Conservation (phyloP, 805 yeast genomes). For the Deakozyma indianensis region DNA sequence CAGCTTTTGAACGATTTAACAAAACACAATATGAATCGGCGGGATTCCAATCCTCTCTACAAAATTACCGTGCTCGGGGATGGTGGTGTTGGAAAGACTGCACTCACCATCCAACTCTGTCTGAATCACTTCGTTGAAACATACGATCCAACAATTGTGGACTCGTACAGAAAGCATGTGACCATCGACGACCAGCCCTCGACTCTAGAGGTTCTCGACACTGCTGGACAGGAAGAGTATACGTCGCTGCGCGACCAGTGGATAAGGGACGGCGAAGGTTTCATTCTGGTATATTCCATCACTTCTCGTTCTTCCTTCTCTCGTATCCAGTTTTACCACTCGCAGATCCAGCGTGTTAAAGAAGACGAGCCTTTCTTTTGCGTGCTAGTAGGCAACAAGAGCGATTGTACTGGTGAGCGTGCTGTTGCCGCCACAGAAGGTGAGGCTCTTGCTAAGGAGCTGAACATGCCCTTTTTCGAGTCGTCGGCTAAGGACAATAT, state of each 20-base stretch:
- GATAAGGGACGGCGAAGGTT: conserved; percentile 92
- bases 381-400: conserved; percentile 85
- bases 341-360: conserved; percentile 66
- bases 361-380: conserved; percentile 42
- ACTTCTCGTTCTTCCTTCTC: conserved; percentile 77
- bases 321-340: conserved; percentile 66
- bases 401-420: conserved; percentile 58
- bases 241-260: conserved; percentile 67
- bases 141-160: conserved; percentile 93
- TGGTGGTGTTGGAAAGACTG: conserved; percentile 98
- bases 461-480: conserved; percentile 63
- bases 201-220: conserved; percentile 73
- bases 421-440: conserved; percentile 77
- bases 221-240: conserved; percentile 86
- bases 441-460: conserved; percentile 52
- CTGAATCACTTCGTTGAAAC: conserved; percentile 94
- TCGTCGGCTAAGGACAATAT: conserved; percentile 87
- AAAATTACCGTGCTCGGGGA: conserved; percentile 96
- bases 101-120: conserved; percentile 68
- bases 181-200: conserved; percentile 66
- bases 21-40: not conserved
- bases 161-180: conserved; percentile 55
- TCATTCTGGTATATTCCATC: conserved; percentile 74
- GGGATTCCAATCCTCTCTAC: conserved; percentile 25
- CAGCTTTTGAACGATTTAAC: not conserved